Base-by-base conservation (phyloP, 805 yeast species). In the Saccharomycopsis olivae region DNA sequence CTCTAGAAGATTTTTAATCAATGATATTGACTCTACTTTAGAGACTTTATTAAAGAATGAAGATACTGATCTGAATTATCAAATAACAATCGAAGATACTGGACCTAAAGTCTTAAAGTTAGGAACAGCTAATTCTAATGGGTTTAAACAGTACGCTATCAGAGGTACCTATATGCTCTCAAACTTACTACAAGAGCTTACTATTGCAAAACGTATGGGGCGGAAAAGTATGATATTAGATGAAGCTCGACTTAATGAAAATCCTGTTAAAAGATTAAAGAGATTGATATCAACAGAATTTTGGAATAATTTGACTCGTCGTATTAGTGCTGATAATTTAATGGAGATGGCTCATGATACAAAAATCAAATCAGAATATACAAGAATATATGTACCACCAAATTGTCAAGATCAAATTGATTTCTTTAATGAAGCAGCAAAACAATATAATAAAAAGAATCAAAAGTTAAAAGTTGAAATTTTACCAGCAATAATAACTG, bases 101-200 rank as follows among this genome's bases (percentile, higher is more conserved):
- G 94, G 94, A 1, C 92, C 94, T 3, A 83, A 83, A 54, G 85
- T 78, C n/a, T 61, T 83, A 44, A 71, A 73, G 50, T 64, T 84
- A 11, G 92, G 92, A 6, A 85, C 96, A 2, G 85, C 78, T 28
- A 82, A 83, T 54, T 85, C 95, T 3, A 74, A 77, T 51, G 96
- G 96, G 1, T 84, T 61, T 60, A 77, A 73, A 29, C 78, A 73
- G 49, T 71, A 71, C 40, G 83, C 78, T 45, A 69, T 87, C 41
- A 64, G 94, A 44, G 96, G 96, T 3, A 87, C 95, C 0, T 87
- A 87, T 54, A 82, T 82, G 88, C 61, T 87, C 36, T 78, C 92
- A 0, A 88, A 88, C 57, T 60, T 88, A 29, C 65, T 87, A 41
- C 96, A 87, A 61, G 96, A 87, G 58, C 65, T 87, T 48, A 85